Evolutionary conservation across 2,329 filamentous ascomycete genomes (phyloP), one percentile per base, ranked within the genome.

Genomic region (Apiospora malaysiana): DNA sequence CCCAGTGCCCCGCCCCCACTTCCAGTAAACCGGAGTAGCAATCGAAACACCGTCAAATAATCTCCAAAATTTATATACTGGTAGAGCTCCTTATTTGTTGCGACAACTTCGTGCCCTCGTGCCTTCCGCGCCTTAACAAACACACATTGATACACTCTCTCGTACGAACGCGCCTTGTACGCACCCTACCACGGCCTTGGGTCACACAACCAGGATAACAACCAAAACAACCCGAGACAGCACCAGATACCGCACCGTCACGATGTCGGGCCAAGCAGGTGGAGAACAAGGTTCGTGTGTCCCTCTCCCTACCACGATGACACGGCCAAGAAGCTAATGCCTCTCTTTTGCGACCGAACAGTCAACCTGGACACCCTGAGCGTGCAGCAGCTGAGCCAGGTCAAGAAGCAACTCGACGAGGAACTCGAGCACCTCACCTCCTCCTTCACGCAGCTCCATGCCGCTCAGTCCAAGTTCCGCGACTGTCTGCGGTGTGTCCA

Each of bases 331-430:
- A 25, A 18, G 21, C 67, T 68, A 49, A 68, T 43, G 6, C 4
- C 37, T 23, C 18, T 8, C 6, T 27, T 43, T n/a, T 25, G 47
- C 21, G 40, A 37, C 27, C 37, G 66, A 8, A 25, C 75, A 89
- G 88, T 90, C 75, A 88, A 87, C 75, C 85, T 99, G 77, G 90
- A 92, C 77, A 90, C 89, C 72, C 92, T 99, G 78, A 93, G 92
- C 77, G 87, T 92, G 37, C 93, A 94, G 75, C 95, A 98, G 83
- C 92, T 99, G 75, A 92, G 90, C 76, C 91, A 94, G 77, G 92
- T 99, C 76, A 98, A 99, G 87, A 94, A 96, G 82, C 95, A 98
- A 82, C 92, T 99, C 75, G 95, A 97, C 81, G 92, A 96, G 78
- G 96, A 99, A 83, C 92, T 99, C 75, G 94, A 97, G 81, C 95